Base-by-base conservation (phyloP, 2,329 filamentous ascomycete species). In the Xylaria sp. region DNA sequence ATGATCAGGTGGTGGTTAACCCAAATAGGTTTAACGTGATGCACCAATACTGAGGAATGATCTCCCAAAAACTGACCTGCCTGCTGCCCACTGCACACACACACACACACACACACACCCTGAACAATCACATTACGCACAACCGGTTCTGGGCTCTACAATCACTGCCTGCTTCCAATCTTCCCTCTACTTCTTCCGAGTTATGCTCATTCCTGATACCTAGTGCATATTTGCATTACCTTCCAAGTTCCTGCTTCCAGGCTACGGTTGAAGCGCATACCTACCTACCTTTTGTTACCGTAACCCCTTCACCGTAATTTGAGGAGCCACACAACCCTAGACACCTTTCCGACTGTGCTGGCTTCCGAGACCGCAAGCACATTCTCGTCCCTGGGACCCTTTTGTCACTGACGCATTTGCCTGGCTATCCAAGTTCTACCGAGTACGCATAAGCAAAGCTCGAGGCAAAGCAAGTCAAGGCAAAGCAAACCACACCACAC, bases 341-440 rank as follows among this genome's bases (percentile, higher is more conserved):
- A 62, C 48, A 61, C 53, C 36, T 30, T 17, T n/a, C 47, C 51
- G 36, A 45, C 53, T 30, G 47, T 48, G 21, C 61, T 34, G 24
- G 50, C 50, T 53, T 61, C 68, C 61, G 56, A 68, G 32, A 56
- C 59, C 68, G 65, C 65, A 70, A 45, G 56, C 19, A 45, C 21
- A 34, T 54, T 51, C 51, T 51, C 55, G 65, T 58, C 53, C 39
- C 58, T 42, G 39, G 47, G 12, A 14, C 50, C 12, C 53, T 39
- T 56, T 42, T 27, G 21, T 50, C 48, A 21, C 21, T 55, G 48
- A 59, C 27, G 61, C 14, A 53, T 60, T 42, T 63, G 27, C 39
- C 48, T 53, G n/a, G 55, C 45, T 30, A 24, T 53, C 55, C 64
- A 61, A 36, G 42, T 53, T 48, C 58, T 48, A 34, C 39, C 39